Percentiles rank a stretch among this genome's conserved stretches.
Evolutionary conservation across 108 stramenopile species (phyloP).

Genomic region (Cyclotella cryptica): DNA sequence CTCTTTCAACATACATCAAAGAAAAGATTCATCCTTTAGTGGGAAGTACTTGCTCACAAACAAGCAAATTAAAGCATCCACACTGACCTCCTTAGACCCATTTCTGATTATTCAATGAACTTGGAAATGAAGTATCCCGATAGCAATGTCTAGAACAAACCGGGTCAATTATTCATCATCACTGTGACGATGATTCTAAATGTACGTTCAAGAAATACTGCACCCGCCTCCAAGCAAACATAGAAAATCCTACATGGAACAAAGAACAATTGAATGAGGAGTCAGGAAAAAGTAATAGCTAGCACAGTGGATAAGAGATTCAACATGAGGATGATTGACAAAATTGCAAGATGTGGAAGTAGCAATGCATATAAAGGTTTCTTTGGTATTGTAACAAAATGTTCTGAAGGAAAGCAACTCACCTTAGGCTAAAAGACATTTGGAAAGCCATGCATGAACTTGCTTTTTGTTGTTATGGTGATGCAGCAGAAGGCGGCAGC

Average conservation of each 20-base stretch:
- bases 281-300: neutral
- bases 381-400: no score
- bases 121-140: neutral
- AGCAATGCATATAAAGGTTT: no score
- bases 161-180: neutral
- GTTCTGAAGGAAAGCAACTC: no score
- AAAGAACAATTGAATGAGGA: neutral
- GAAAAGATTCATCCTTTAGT: neutral
- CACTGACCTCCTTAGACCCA: neutral
- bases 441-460: no score
- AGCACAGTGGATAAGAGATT: no score
- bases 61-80: neutral
- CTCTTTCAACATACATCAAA: neutral
- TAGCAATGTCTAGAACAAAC: neutral
- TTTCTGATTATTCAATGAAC: neutral
- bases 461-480: no score
- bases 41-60: neutral
- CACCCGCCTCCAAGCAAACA: neutral
- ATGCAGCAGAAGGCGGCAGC: no score
- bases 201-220: neutral
- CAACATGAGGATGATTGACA: no score
- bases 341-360: no score
- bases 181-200: neutral
- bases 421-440: no score
- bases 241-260: neutral